phyloP scores from a whole-genome alignment of 805 yeast genomes.

The Huiozyma naganishii region DNA sequence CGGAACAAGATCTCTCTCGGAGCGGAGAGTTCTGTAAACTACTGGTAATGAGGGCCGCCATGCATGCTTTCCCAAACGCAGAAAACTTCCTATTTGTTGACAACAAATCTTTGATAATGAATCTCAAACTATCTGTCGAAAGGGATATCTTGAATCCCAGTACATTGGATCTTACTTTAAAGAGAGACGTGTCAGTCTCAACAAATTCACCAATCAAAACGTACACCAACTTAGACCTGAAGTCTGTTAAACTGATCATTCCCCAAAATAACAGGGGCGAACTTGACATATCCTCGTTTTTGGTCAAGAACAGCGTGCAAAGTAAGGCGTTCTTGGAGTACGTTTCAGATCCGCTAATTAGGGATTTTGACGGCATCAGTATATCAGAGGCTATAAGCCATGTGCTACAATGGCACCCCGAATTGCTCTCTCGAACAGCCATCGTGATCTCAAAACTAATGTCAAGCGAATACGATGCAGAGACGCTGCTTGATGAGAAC shows the following conservation, averaged over 20 bases:
- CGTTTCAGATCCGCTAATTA: slow-evolving; percentile 65
- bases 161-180: slow-evolving; percentile 51
- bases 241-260: slow-evolving; percentile 46
- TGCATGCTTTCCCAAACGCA: slow-evolving; percentile 87
- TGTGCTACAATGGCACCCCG: slow-evolving; percentile 91
- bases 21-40: slow-evolving; percentile 20
- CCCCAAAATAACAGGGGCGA: slow-evolving; percentile 55
- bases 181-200: slow-evolving; percentile 61
- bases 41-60: slow-evolving; percentile 61
- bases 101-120: slow-evolving; percentile 67
- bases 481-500: slow-evolving; percentile 15
- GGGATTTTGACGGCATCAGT: slow-evolving; percentile 43
- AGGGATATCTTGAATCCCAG: slow-evolving; percentile 49
- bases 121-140: slow-evolving; percentile 48
- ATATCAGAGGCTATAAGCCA: slow-evolving; percentile 58
- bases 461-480: slow-evolving; percentile 35
- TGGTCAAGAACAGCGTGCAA: slow-evolving; percentile 54
- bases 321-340: slow-evolving; percentile 66
- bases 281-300: slow-evolving; percentile 57
- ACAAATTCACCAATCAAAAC: slow-evolving; percentile 34
- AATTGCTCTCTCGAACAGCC: slow-evolving; percentile 58
- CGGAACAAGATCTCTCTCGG: slow-evolving; percentile 31
- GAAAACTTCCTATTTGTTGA: slow-evolving; percentile 85
- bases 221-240: slow-evolving; percentile 46
- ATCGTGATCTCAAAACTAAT: slow-evolving; percentile 56